phyloP scores from a whole-genome alignment of 768 basidiomycete species.

The Lactarius pseudohatsudake region DNA sequence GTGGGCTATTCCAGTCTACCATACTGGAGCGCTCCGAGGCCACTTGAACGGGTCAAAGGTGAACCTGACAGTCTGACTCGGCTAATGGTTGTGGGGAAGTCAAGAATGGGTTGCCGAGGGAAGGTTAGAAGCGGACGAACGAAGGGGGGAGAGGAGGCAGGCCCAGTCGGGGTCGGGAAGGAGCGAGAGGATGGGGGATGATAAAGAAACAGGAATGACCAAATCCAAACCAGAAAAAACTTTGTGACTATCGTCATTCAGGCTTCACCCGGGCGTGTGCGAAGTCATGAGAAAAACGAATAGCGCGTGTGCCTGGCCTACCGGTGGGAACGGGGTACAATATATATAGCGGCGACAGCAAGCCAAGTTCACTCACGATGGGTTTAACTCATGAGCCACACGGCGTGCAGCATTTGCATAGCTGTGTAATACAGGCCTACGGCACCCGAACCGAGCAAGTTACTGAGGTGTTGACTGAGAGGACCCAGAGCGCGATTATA shows the following conservation, averaged over 20 bases:
- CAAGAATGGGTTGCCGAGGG: neutral
- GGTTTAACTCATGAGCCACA: neutral
- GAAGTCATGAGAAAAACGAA: neutral
- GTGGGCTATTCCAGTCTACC: conserved; percentile 7
- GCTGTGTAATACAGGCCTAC: neutral
- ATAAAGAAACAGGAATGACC: neutral
- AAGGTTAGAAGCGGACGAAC: neutral
- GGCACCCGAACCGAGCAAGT: neutral
- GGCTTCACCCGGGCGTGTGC: neutral
- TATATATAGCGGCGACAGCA: neutral
- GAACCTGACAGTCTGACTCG: neutral
- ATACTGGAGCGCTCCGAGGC: neutral
- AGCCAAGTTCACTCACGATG: neutral
- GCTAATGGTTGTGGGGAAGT: neutral
- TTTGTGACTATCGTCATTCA: neutral
- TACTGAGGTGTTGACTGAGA: neutral
- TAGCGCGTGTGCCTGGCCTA: neutral
- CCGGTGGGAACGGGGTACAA: neutral
- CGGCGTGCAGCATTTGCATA: neutral
- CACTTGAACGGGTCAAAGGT: neutral
- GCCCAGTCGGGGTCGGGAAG: neutral
- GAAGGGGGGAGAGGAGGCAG: neutral
- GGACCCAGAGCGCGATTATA: neutral
- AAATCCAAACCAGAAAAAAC: neutral
- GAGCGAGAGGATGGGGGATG: neutral